These are phyloP conservation scores for Phascolomyces articulosus DNA, from an alignment of 371 early-diverging fungal species.

Conservation along the genomic window DNA sequence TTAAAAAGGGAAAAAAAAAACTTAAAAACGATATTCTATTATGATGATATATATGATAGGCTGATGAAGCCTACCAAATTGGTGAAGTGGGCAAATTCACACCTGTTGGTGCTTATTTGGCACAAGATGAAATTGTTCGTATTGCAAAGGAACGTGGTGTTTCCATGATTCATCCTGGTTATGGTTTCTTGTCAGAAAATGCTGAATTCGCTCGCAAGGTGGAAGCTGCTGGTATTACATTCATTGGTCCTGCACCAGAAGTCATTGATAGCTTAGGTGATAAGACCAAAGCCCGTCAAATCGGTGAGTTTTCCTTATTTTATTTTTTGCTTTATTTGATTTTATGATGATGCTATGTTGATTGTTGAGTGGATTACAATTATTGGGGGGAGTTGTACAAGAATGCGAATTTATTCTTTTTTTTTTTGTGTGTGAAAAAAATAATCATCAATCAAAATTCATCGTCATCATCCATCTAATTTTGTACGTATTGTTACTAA, in stretches of 20 bases:
- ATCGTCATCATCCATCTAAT: too few relatives aligned
- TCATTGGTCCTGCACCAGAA: conserved; percentile 86
- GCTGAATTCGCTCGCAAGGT: conserved; percentile 89
- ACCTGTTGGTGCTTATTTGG: conserved; percentile 95
- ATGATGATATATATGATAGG: too few relatives aligned
- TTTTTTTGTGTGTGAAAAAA: neutral
- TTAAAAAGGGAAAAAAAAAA: too few relatives aligned
- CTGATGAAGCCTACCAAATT: conserved; percentile 94
- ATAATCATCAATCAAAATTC: too few relatives aligned
- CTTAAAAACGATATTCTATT: too few relatives aligned
- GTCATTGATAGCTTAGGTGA: conserved; percentile 93
- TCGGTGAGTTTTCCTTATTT: conserved; percentile 52
- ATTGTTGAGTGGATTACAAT: too few relatives aligned
- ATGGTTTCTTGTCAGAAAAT: conserved; percentile 93
- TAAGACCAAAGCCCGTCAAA: conserved; percentile 89
- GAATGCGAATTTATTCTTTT: too few relatives aligned
- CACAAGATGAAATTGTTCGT: conserved; percentile 88
- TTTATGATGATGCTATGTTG: too few relatives aligned
- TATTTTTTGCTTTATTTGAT: neutral
- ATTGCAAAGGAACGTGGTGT: conserved; percentile 85
- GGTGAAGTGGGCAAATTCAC: conserved; percentile 79
- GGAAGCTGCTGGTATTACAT: conserved; percentile 89
- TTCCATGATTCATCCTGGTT: conserved; percentile 88
- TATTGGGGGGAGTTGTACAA: too few relatives aligned
- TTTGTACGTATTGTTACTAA: too few relatives aligned